phyloP scores from a whole-genome alignment of 2,329 filamentous ascomycete genomes.

The Claviceps sorghi region DNA sequence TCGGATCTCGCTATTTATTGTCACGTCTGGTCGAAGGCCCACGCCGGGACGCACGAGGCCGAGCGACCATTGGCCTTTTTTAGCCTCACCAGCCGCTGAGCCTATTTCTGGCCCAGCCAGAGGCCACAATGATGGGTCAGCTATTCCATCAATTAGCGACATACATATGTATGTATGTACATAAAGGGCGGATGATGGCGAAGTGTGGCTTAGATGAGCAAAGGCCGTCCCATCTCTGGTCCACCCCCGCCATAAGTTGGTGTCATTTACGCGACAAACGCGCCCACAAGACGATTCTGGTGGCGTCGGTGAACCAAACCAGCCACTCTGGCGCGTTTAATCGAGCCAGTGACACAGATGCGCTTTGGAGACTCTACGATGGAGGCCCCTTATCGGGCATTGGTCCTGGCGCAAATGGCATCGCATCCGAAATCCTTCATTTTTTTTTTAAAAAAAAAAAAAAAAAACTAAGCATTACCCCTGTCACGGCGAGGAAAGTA shows the following conservation, averaged over 20 bases:
- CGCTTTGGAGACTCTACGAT: neutral
- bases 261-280: neutral
- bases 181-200: neutral
- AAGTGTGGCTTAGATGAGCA: neutral
- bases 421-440: neutral
- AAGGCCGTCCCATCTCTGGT: neutral
- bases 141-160: neutral
- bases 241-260: neutral
- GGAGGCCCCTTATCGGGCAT: neutral
- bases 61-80: too few species aligned
- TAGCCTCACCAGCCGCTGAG: too few species aligned
- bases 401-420: neutral
- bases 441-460: too few species aligned
- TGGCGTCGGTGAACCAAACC: neutral
- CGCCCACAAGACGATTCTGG: neutral
- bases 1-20: too few species aligned
- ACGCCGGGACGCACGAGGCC: too few species aligned
- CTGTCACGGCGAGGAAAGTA: neutral
- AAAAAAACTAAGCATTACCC: neutral
- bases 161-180: too few species aligned
- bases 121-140: too few species aligned
- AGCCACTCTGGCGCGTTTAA: too few species aligned
- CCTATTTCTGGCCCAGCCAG: too few species aligned
- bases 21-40: too few species aligned
- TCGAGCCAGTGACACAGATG: too few species aligned